These are phyloP conservation scores for Scenedesmus sp. DNA, from an alignment of 163 green algal species.

Conservation along the genomic window DNA sequence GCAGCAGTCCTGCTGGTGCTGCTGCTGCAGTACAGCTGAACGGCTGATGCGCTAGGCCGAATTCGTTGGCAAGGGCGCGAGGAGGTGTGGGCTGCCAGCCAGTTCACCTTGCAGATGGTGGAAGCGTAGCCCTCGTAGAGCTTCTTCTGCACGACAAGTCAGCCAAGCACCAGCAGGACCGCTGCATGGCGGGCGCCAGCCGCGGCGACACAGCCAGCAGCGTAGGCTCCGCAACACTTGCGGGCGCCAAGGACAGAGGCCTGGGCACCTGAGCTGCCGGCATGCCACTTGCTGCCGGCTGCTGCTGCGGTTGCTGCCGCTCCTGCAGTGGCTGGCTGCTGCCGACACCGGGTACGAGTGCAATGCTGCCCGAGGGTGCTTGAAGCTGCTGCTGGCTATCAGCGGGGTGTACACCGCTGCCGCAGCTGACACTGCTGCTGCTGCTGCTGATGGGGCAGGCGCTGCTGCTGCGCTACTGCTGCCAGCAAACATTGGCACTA, in stretches of 20 bases:
- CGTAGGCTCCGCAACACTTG: not conserved
- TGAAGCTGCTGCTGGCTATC: not conserved
- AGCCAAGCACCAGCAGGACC: slow-evolving; percentile 70
- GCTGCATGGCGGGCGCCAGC: slow-evolving; percentile 27
- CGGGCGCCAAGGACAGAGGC: not conserved
- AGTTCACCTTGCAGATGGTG: slow-evolving; percentile 72
- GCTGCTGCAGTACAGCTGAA: too few species aligned
- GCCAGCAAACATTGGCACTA: not conserved
- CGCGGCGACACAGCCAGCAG: slow-evolving; percentile 29
- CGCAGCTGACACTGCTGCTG: not conserved
- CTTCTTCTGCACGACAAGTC: slow-evolving; percentile 83
- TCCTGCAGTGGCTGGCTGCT: not conserved
- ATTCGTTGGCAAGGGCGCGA: too few species aligned
- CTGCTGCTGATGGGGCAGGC: slow-evolving; percentile 20
- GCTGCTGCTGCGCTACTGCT: slow-evolving; percentile 4
- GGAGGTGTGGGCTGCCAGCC: too few species aligned
- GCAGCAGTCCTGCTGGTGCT: too few species aligned
- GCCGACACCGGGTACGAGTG: not conserved
- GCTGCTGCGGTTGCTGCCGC: slow-evolving; percentile 23
- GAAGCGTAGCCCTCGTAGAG: slow-evolving; percentile 88
- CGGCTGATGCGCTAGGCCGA: too few species aligned
- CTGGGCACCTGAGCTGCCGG: not conserved
- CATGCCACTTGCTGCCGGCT: not conserved
- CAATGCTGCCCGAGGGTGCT: not conserved
- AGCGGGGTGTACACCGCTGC: too few species aligned